phyloP scores from a whole-genome alignment of 2,329 filamentous ascomycete species.

The Venturiaceae sp. region DNA sequence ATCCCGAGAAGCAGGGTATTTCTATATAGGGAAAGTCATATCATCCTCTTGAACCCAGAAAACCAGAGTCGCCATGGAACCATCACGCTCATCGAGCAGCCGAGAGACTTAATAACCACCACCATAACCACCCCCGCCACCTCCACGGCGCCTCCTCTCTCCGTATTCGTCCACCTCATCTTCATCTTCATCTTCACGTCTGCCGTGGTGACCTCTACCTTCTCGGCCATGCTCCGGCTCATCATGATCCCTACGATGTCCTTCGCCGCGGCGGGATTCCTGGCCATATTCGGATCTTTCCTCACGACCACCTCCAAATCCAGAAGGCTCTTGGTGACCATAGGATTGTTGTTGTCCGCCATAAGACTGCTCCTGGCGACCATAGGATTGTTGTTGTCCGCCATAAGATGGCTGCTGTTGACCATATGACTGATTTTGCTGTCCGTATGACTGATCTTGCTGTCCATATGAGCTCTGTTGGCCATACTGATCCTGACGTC shows the following conservation, averaged over 20 bases:
- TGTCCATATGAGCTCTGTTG: neutral
- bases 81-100: neutral
- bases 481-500: neutral
- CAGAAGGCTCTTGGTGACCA: neutral
- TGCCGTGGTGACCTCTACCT: neutral
- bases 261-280: neutral
- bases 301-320: neutral
- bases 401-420: neutral
- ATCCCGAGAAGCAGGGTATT: too few species aligned
- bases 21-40: neutral
- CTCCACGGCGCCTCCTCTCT: neutral
- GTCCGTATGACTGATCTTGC: neutral
- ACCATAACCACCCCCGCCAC: neutral
- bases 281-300: neutral
- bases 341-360: neutral
- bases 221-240: neutral
- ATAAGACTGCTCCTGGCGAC: neutral
- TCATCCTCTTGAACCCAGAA: neutral
- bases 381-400: neutral
- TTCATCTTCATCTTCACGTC: neutral
- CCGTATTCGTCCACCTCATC: constrained; percentile 1
- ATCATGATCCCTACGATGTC: neutral
- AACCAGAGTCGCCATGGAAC: neutral
- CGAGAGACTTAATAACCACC: neutral
- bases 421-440: neutral